Evolutionary conservation across 163 green algal species (phyloP).

Genomic region (Scenedesmus sp.): DNA sequence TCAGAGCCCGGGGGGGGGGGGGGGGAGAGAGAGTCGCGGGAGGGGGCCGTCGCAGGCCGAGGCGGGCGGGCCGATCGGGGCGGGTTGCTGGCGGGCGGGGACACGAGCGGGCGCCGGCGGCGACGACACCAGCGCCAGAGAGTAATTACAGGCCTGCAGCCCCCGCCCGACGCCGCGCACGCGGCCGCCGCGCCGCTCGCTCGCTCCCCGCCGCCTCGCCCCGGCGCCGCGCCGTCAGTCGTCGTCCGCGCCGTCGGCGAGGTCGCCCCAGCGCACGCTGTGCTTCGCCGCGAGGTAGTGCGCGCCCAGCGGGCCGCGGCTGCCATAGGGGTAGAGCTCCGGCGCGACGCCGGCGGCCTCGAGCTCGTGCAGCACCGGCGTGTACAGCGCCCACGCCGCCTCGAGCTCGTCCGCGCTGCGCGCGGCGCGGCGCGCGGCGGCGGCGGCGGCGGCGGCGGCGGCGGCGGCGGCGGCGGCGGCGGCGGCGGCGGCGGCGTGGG

Average conservation of each 20-base stretch:
- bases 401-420: slow-evolving; percentile 94
- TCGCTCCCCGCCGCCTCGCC: no score
- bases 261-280: slow-evolving; percentile 94
- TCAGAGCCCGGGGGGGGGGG: no score
- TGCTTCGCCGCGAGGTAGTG: slow-evolving; percentile 99
- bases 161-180: no score
- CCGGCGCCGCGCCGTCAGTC: not conserved
- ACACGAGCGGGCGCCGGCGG: no score
- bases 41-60: no score
- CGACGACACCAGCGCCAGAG: no score
- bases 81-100: no score
- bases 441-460: no score
- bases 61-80: no score
- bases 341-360: slow-evolving; percentile 80
- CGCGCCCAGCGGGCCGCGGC: slow-evolving; percentile 91
- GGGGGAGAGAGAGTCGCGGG: no score
- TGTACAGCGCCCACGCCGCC: slow-evolving; percentile 97
- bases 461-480: not conserved
- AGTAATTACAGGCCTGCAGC: no score
- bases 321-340: slow-evolving; percentile 99
- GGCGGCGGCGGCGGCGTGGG: not conserved
- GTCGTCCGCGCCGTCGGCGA: slow-evolving; percentile 43
- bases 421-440: not conserved
- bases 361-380: slow-evolving; percentile 92
- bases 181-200: no score